Evolutionary conservation across 768 basidiomycete species (phyloP), one percentile per base, ranked within the genome.

Genomic region (Terana coerulea): DNA sequence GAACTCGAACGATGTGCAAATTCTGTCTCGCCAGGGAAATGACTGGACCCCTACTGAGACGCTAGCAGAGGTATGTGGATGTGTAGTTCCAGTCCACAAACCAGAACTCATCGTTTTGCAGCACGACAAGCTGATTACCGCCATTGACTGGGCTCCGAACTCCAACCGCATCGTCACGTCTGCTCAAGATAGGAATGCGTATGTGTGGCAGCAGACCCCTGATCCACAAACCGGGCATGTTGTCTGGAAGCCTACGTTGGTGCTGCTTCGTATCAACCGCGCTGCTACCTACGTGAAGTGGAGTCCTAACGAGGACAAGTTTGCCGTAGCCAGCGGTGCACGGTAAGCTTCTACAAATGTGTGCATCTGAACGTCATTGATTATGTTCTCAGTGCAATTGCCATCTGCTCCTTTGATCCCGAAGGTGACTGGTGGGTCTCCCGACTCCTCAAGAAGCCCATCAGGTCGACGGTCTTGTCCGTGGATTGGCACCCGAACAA

Each of bases 381-480:
- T 44, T 36, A 12, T 24, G 40, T 22, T 1, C 28, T n/a, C 34
- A 91, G 95, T 34, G 89, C 94, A 30, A 95, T 98, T 61, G 91
- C 94, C 10, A 81, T 99, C 43, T 99, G 97, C 67, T 95, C 91
- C 15, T 99, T 97, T 64, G 97, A 99, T 66, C 78, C 88, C 9
- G 97, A 99, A 74, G 95, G 89, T 71, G 89, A 99, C 68, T 99
- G 97, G 97, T 99, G 97, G 97, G 91, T 97, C 3, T 86, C 95
- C 15, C 93, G 91, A 66, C 88, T 88, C 53, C 75, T 99, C 67
- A 99, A 98, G 84, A 98, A 98, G 70, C 97, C 97, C 22, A 88
- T 99, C 62, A 73, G 93, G 57, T 93, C 93, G 3, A 99, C 97
- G 1, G 95, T 99, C 12, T 75, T 98, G 35, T 83, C 86, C 4